These are phyloP conservation scores for Eucalyptus pumila DNA, from an alignment of 345 rosid genomes.

Conservation along the genomic window DNA sequence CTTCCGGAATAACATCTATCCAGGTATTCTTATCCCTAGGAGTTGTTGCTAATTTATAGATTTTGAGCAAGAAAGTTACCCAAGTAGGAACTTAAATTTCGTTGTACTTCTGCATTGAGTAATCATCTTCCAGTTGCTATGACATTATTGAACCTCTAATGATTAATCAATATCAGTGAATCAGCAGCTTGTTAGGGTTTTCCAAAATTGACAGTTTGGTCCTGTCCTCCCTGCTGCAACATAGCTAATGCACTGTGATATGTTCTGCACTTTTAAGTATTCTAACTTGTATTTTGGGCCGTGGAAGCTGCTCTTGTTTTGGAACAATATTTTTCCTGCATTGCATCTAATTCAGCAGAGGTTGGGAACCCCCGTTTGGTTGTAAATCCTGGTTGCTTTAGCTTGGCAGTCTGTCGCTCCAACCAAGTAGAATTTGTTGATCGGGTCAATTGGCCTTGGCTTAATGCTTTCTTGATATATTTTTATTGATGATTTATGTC, in stretches of 20 bases:
- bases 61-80: background rate
- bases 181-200: background rate
- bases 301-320: background rate
- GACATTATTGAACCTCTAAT: background rate
- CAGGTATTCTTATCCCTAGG: conserved; percentile 38
- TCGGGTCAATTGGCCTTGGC: background rate
- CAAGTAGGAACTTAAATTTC: background rate
- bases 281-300: background rate
- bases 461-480: background rate
- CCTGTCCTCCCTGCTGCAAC: background rate
- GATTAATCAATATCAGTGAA: background rate
- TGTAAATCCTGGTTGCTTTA: background rate
- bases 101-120: background rate
- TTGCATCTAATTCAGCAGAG: background rate
- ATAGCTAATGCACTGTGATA: background rate
- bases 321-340: background rate
- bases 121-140: background rate
- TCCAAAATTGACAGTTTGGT: background rate
- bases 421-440: background rate
- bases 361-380: background rate
- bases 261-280: background rate
- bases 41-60: background rate
- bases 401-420: background rate
- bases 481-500: background rate
- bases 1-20: conserved; percentile 96